These are phyloP conservation scores for Fonsecaea monophora DNA, from an alignment of 2,329 filamentous ascomycete species.

Conservation along the genomic window DNA sequence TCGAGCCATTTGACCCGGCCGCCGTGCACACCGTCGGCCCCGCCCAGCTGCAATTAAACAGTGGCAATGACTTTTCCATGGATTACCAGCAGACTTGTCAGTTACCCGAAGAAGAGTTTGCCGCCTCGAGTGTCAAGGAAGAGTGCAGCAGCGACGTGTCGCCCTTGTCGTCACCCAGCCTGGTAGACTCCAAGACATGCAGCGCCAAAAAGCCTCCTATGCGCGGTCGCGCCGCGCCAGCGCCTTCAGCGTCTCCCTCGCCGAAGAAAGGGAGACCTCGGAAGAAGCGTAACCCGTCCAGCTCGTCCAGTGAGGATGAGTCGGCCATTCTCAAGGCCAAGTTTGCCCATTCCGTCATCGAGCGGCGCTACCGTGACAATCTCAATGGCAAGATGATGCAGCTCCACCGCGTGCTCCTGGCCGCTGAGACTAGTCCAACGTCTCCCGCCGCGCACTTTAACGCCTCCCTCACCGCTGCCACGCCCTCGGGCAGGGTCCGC, in stretches of 20 bases:
- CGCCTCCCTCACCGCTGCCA: background rate
- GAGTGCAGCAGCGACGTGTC: background rate
- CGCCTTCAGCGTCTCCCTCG: background rate
- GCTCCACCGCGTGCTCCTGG: slow-evolving; percentile 28
- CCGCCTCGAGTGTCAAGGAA: background rate
- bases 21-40: slow-evolving; percentile 6
- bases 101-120: background rate
- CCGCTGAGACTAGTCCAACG: slow-evolving; percentile 12
- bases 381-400: slow-evolving; percentile 35
- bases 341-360: slow-evolving; percentile 33
- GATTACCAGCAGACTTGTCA: background rate
- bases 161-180: slow-evolving; percentile 8
- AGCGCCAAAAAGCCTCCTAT: background rate
- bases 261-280: slow-evolving; percentile 9
- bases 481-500: slow-evolving; percentile 18
- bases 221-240: background rate
- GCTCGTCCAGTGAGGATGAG: slow-evolving; percentile 15
- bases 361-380: slow-evolving; percentile 36
- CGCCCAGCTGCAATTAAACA: background rate
- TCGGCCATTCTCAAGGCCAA: slow-evolving; percentile 20
- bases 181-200: background rate
- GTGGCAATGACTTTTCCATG: background rate
- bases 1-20: slow-evolving; percentile 9
- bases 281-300: slow-evolving; percentile 3
- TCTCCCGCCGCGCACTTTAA: background rate